Base-by-base conservation (phyloP, 2,329 filamentous ascomycete species). In the Trichoderma sp. region DNA sequence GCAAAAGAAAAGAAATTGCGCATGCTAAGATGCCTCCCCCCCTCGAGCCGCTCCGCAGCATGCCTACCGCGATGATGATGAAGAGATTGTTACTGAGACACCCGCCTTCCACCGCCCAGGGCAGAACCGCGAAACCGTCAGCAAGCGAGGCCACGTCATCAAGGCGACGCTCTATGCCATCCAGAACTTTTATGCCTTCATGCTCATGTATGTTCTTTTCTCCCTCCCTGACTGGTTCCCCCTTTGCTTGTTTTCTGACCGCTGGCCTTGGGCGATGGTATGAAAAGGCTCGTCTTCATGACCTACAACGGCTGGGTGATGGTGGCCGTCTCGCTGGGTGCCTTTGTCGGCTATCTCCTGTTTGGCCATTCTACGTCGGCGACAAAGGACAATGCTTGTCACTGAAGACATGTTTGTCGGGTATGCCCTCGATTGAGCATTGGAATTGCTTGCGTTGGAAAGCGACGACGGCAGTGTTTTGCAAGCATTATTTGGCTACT, bases 241-340 rank as follows among this genome's bases (percentile, higher is more conserved):
- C 14, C 5, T 7, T 14, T 7, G 7, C 26, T 21, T 15, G 24
- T 24, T 24, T 19, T 63, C 47, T 48, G 17, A 24, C 21, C 34
- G 10, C 2, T 39, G 34, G 34, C 34, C 34, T 14, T 39, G 34
- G 12, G 3, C 21, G 21, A 24, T 9, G 30, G 2, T 3, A 9
- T 39, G 7, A 9, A 39, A 43, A 98, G 94, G 95, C 83, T 99
- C 67, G 80, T 99, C 24, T 99, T 99, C 79, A 99, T 99, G 95
- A 99, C 95, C n/a, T 99, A 99, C 80, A 99, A 99, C 73, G 95
- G 95, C 64, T 96, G 91, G 89, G 88, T 99, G 71, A 99, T 99
- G 95, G 78, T 96, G 70, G 86, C 94, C 3, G 93, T 98, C 17
- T 90, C 90, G 0, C 81, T 96, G 10, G 95, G 95, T 17, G 93